Percentiles rank a stretch among this genome's conserved stretches.
Evolutionary conservation across 106 monocot genomes (phyloP).

Genomic region (Vanilla planifolia): DNA sequence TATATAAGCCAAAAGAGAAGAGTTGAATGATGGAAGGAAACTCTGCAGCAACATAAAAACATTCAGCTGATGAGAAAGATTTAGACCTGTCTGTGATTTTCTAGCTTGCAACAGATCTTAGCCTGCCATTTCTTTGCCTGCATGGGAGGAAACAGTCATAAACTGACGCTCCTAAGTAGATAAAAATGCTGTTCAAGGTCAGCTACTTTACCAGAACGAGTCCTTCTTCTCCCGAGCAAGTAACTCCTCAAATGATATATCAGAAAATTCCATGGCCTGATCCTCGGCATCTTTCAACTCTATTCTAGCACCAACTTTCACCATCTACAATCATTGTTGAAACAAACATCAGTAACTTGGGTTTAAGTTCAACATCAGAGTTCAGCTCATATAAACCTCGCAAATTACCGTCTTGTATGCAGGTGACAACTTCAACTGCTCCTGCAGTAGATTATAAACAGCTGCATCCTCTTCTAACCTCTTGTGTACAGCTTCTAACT

Average conservation of each 20-base stretch:
- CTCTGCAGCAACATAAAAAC: too few relatives aligned
- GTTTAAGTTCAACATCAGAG: background rate
- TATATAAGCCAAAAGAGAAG: too few relatives aligned
- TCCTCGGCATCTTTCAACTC: constrained; percentile 16
- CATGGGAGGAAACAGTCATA: background rate
- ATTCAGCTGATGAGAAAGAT: too few relatives aligned
- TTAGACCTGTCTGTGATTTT: too few relatives aligned
- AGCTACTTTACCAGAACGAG: constrained; percentile 48
- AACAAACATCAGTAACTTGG: background rate
- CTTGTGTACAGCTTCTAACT: constrained; percentile 60
- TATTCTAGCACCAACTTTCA: constrained; percentile 11
- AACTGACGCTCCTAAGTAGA: background rate
- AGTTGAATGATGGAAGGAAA: too few relatives aligned
- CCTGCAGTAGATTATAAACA: constrained; percentile 69
- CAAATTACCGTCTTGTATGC: constrained; percentile 58
- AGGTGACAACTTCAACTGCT: constrained; percentile 71
- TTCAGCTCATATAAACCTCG: background rate
- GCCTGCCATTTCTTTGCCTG: constrained; percentile 56
- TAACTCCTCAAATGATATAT: constrained; percentile 74
- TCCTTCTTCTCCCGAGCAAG: constrained; percentile 85
- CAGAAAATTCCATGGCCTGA: constrained; percentile 25
- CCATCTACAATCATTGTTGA: constrained; percentile 2
- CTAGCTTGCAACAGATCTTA: constrained; percentile 32
- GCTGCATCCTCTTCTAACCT: constrained; percentile 64
- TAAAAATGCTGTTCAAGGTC: background rate